A percentile compares a stretch with the other conserved stretches of the same genome.
Conservation (phyloP, 495 filamentous ascomycete genomes). For the Lepidopterella palustris region DNA sequence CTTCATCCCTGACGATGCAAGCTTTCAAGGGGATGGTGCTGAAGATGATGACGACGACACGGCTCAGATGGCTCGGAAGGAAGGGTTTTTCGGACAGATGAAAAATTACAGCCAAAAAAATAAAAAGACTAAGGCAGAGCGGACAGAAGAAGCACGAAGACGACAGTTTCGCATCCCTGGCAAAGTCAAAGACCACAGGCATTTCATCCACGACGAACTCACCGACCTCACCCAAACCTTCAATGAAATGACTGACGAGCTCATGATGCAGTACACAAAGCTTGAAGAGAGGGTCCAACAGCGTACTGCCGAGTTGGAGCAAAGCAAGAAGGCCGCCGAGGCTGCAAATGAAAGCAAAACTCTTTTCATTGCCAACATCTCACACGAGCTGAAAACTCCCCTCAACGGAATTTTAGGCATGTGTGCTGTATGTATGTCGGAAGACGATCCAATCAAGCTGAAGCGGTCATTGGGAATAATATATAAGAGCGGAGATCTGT, state of each 20-base stretch:
- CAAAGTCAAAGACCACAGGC: slow-evolving; percentile 68
- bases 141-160: slow-evolving; percentile 40
- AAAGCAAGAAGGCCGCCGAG: slow-evolving; percentile 85
- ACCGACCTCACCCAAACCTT: slow-evolving; percentile 82
- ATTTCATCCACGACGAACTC: slow-evolving; percentile 75
- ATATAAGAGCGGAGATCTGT: slow-evolving; percentile 82
- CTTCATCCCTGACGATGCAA: slow-evolving; percentile 42
- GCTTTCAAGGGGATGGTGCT: slow-evolving; percentile 32
- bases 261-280: slow-evolving; percentile 74
- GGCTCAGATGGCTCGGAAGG: slow-evolving; percentile 36
- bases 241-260: slow-evolving; percentile 89
- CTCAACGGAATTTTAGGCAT: slow-evolving; percentile 91
- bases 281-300: slow-evolving; percentile 79
- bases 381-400: slow-evolving; percentile 88
- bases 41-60: slow-evolving; percentile 33
- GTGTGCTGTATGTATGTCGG: slow-evolving; percentile 86
- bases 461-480: slow-evolving; percentile 77
- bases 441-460: slow-evolving; percentile 67
- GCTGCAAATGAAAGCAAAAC: slow-evolving; percentile 93
- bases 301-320: slow-evolving; percentile 75
- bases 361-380: slow-evolving; percentile 92
- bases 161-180: slow-evolving; percentile 73
- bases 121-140: slow-evolving; percentile 32
- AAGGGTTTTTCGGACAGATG: slow-evolving; percentile 39
- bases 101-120: slow-evolving; percentile 30